Percentiles rank a stretch among this genome's conserved stretches.
These are phyloP conservation scores for Pyronema omphalodes DNA, from an alignment of 495 filamentous ascomycete genomes.

Conservation along the genomic window DNA sequence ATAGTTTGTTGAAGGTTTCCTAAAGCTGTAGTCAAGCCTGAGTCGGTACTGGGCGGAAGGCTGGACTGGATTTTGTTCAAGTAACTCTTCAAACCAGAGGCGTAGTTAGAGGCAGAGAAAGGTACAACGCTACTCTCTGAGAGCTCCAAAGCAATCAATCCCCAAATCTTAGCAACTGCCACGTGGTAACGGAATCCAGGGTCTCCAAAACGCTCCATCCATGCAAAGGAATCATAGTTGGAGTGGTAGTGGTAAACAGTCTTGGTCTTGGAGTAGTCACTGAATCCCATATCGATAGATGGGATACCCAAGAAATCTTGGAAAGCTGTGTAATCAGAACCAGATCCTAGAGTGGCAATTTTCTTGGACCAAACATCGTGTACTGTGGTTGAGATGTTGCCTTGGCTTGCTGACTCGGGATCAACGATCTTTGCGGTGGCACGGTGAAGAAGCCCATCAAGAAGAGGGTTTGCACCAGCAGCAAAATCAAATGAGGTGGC, in stretches of 20 bases:
- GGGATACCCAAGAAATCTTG: slow-evolving; percentile 52
- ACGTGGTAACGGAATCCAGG: slow-evolving; percentile 42
- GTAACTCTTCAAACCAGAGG: slow-evolving; percentile 41
- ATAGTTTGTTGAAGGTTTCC: not conserved
- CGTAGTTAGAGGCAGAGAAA: slow-evolving; percentile 40
- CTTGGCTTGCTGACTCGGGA: slow-evolving; percentile 27
- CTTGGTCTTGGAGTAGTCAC: slow-evolving; percentile 28
- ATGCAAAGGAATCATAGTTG: slow-evolving; percentile 57
- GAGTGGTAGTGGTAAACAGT: slow-evolving; percentile 61
- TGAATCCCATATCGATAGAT: slow-evolving; percentile 52
- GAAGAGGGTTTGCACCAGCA: slow-evolving; percentile 45
- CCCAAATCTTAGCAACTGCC: slow-evolving; percentile 41
- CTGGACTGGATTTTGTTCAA: not conserved
- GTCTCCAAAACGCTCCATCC: slow-evolving; percentile 57
- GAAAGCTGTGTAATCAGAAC: slow-evolving; percentile 59
- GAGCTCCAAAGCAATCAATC: slow-evolving; percentile 27
- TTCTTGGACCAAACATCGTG: slow-evolving; percentile 40
- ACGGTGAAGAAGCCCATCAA: slow-evolving; percentile 57
- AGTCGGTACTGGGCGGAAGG: not conserved
- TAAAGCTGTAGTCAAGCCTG: not conserved
- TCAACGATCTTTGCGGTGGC: slow-evolving; percentile 40
- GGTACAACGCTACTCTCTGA: slow-evolving; percentile 23
- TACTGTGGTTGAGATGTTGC: slow-evolving; percentile 44
- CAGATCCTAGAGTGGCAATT: slow-evolving; percentile 51
- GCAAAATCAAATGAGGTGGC: slow-evolving; percentile 33